These are phyloP conservation scores for Huiozyma sinensis DNA, from an alignment of 805 yeast species.

Conservation along the genomic window DNA sequence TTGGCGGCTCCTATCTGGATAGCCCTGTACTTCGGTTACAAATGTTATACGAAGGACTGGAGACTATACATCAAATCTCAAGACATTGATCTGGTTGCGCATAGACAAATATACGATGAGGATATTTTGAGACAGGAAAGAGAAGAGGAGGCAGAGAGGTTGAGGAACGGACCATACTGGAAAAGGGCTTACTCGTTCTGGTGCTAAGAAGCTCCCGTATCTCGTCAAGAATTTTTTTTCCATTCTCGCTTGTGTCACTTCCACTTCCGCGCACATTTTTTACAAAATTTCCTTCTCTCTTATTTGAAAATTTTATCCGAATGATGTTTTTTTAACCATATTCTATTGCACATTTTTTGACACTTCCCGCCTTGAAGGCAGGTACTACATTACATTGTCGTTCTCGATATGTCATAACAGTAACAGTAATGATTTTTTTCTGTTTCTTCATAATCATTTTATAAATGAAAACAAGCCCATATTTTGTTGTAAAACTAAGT, in stretches of 20 bases:
- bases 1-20: slow-evolving; percentile 39
- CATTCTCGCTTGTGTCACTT: not conserved
- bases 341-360: too few species aligned
- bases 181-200: slow-evolving; percentile 23
- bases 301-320: too few species aligned
- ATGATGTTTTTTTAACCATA: too few species aligned
- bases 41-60: slow-evolving; percentile 38
- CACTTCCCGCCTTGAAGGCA: too few species aligned
- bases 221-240: not conserved
- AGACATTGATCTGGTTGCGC: slow-evolving; percentile 22
- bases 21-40: slow-evolving; percentile 35
- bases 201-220: slow-evolving; percentile 15
- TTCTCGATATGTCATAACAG: too few species aligned
- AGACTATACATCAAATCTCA: slow-evolving; percentile 23
- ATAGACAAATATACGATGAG: slow-evolving; percentile 27
- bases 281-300: too few species aligned
- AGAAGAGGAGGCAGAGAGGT: slow-evolving; percentile 20
- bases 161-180: slow-evolving; percentile 23
- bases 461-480: too few species aligned
- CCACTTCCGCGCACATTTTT: too few species aligned
- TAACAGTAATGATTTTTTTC: too few species aligned
- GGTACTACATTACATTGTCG: too few species aligned
- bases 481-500: too few species aligned
- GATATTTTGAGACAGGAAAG: slow-evolving; percentile 26
- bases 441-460: too few species aligned